Evolutionary conservation across 768 basidiomycete species (phyloP).

Genomic region (Russula olivacea): DNA sequence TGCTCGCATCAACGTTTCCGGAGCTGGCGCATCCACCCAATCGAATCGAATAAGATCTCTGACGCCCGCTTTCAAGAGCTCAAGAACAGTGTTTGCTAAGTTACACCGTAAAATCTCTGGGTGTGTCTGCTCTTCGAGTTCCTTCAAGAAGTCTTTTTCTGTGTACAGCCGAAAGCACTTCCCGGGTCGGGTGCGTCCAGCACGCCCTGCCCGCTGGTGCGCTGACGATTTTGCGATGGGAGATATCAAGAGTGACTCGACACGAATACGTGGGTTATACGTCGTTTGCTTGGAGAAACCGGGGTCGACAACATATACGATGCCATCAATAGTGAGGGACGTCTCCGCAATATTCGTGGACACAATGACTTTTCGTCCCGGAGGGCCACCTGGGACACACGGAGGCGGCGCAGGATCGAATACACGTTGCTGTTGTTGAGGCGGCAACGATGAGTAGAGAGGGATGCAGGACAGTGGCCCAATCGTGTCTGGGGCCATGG

Average conservation of each 20-base stretch:
- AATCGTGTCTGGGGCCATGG: conserved; percentile 63
- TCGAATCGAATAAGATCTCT: conserved; percentile 88
- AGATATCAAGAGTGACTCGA: conserved; percentile 87
- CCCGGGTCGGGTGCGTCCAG: conserved; percentile 91
- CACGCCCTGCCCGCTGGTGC: conserved; percentile 93
- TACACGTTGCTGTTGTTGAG: conserved; percentile 92
- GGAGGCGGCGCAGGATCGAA: conserved; percentile 82
- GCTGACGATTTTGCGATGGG: conserved; percentile 97
- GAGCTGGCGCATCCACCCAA: conserved; percentile 89
- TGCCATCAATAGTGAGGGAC: conserved; percentile 94
- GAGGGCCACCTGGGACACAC: conserved; percentile 56
- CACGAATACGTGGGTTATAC: conserved; percentile 95
- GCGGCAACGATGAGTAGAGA: conserved; percentile 91
- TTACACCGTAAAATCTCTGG: conserved; percentile 95
- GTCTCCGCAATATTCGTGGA: conserved; percentile 99
- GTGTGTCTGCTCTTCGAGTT: conserved; percentile 94
- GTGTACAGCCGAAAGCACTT: conserved; percentile 98
- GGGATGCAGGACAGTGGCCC: conserved; percentile 90
- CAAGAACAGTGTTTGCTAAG: conserved; percentile 86
- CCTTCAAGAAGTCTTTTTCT: conserved; percentile 92
- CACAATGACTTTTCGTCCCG: conserved; percentile 89
- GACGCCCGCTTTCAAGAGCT: conserved; percentile 90
- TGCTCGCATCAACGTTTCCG: conserved; percentile 95
- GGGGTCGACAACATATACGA: conserved; percentile 97
- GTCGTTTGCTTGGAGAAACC: conserved; percentile 98